Evolutionary conservation across 1,139 yeast species (phyloP).

Genomic region (Eremothecium coryli): DNA sequence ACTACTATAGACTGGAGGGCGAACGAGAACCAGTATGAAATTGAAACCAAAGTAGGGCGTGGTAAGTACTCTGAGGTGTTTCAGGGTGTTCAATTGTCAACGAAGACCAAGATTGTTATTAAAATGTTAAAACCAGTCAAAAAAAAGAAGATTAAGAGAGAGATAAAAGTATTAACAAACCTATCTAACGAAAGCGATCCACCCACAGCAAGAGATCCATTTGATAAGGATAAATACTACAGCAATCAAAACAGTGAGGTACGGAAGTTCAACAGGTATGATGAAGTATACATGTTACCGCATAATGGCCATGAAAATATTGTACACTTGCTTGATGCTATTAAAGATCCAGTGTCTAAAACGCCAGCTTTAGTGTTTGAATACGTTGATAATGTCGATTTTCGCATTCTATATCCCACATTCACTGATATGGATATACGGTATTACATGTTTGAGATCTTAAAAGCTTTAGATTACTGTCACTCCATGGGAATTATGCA

Average conservation of each 20-base stretch:
- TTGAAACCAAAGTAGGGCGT: slow-evolving; percentile 84
- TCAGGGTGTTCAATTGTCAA: slow-evolving; percentile 58
- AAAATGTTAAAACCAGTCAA: slow-evolving; percentile 96
- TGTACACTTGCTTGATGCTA: slow-evolving; percentile 71
- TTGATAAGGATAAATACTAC: slow-evolving; percentile 23
- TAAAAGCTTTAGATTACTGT: slow-evolving; percentile 84
- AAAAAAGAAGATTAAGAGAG: slow-evolving; percentile 91
- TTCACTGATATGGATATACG: slow-evolving; percentile 76
- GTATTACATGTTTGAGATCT: slow-evolving; percentile 78
- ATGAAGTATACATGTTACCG: slow-evolving; percentile 24
- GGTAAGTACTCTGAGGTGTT: slow-evolving; percentile 98
- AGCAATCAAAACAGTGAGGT: slow-evolving; percentile 23
- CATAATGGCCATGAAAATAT: slow-evolving; percentile 44
- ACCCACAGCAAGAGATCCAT: slow-evolving; percentile 20
- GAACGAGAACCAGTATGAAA: slow-evolving; percentile 58
- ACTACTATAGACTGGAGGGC: slow-evolving; percentile 50
- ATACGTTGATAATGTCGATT: slow-evolving; percentile 82
- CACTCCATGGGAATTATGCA: slow-evolving; percentile 99
- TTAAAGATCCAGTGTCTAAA: slow-evolving; percentile 80
- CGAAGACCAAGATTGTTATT: slow-evolving; percentile 57
- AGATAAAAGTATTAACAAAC: slow-evolving; percentile 84
- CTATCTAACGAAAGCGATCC: slow-evolving; percentile 34
- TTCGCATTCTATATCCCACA: slow-evolving; percentile 84
- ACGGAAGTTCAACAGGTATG: slow-evolving; percentile 17
- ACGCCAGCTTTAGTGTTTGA: slow-evolving; percentile 94